Evolutionary conservation across 352 stramenopile genomes (phyloP).

Genomic region (Phytopythium boreale): DNA sequence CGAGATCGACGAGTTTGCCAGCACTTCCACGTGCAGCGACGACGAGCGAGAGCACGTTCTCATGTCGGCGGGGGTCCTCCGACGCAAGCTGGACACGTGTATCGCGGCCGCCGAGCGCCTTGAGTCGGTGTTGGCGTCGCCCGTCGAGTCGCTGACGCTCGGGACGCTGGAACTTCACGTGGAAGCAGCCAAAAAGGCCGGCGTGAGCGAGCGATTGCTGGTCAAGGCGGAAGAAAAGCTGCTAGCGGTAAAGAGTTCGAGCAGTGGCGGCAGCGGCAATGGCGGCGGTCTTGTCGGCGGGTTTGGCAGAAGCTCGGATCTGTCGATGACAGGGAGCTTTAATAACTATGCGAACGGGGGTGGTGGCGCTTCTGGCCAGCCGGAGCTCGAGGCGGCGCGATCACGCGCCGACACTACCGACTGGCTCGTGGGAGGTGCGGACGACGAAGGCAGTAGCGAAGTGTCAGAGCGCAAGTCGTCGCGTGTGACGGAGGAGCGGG

Average conservation of each 20-base stretch:
- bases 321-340: conserved; percentile 3
- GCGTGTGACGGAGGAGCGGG: conserved; percentile 31
- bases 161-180: conserved; percentile 52
- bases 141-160: conserved; percentile 42
- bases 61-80: conserved; percentile 38
- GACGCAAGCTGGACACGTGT: conserved; percentile 41
- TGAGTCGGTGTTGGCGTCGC: conserved; percentile 38
- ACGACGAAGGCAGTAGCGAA: conserved; percentile 26
- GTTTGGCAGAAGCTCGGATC: conserved; percentile 1
- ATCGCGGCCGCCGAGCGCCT: conserved; percentile 45
- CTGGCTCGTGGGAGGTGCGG: conserved; percentile 26
- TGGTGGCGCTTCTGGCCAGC: neutral
- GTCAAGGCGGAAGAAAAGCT: conserved; percentile 65
- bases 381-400: conserved; percentile 10
- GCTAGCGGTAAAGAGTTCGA: conserved; percentile 10
- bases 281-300: neutral
- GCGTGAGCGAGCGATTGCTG: conserved; percentile 55
- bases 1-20: conserved; percentile 53
- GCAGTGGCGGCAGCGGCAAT: neutral
- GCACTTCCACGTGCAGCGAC: conserved; percentile 17
- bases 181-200: conserved; percentile 52
- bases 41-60: conserved; percentile 34
- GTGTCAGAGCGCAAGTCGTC: conserved; percentile 34
- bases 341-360: conserved; percentile 2
- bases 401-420: conserved; percentile 44